Base-by-base conservation (phyloP, 2,329 filamentous ascomycete species). In the Aspergillus viridinutans region DNA sequence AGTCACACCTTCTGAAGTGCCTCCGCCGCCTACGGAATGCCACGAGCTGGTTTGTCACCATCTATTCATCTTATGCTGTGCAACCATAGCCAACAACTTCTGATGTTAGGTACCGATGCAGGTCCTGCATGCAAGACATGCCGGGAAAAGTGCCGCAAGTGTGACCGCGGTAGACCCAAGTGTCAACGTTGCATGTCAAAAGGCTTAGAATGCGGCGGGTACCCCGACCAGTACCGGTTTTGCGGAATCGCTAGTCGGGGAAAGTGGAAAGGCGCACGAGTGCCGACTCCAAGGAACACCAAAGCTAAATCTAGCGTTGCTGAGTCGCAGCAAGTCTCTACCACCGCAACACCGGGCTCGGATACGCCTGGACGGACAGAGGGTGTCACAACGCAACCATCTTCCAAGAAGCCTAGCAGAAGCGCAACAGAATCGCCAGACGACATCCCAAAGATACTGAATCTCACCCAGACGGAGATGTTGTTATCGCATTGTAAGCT, bases 121-220 rank as follows among this genome's bases (percentile, higher is more conserved):
- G 69, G 64, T 49, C 66, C 69, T 23, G 69, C 69, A 45, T 72
- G 69, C 55, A 55, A 67, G 56, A 72, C 69, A 55, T 72, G 69
- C 53, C 64, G 69, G 56, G 65, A 71, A 55, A 72, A 72, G 54
- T 71, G 67, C 45, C 67, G 69, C 20, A 64, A 64, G 59, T 72
- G 69, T 51, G 69, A 72, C 52, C 68, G 68, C 2, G 61, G 57
- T 23, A 64, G 67, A n/a, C 69, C 69, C 3, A 60, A 58, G 17
- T 72, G 69, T 45, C 63, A 66, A 53, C 63, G 69, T 25, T 72
- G 69, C 45, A 59, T 68, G 17, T 63, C 61, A 10, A 72, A 69
- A 50, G 69, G 69, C 35, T 57, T 71, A 17, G 54, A 67, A 48
- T 72, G 69, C 53, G 65, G 60, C 38, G 69, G 68, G 14, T 71